A percentile compares a stretch with the other conserved stretches of the same genome.
Evolutionary conservation across 805 yeast species (phyloP).

Genomic region (Saccharomycopsis fodiens): DNA sequence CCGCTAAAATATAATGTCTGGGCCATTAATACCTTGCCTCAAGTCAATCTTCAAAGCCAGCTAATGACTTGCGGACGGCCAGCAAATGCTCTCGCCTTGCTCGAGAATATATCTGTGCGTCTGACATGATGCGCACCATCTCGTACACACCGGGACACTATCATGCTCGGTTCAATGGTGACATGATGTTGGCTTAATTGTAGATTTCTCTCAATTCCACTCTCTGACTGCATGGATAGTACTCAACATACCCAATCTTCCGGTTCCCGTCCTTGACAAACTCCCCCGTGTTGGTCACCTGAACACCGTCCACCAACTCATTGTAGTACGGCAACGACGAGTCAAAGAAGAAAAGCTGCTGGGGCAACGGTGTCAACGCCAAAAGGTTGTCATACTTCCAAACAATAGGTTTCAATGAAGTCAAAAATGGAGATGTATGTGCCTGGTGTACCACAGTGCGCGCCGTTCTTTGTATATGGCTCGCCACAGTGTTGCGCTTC

Average conservation of each 20-base stretch:
- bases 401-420: slow-evolving; percentile 51
- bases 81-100: no score
- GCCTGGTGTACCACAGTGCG: slow-evolving; percentile 85
- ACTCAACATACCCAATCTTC: slow-evolving; percentile 65
- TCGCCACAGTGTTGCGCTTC: neutral
- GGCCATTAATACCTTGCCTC: no score
- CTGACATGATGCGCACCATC: no score
- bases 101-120: no score
- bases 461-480: slow-evolving; percentile 41
- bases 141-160: no score
- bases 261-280: slow-evolving; percentile 38
- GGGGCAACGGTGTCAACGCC: slow-evolving; percentile 73
- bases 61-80: no score
- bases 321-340: slow-evolving; percentile 63
- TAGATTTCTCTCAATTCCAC: slow-evolving; percentile 41
- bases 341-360: slow-evolving; percentile 57
- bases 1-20: no score
- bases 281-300: slow-evolving; percentile 63
- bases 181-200: no score
- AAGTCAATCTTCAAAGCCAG: no score
- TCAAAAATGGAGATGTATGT: slow-evolving; percentile 68
- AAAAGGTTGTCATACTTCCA: slow-evolving; percentile 67
- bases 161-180: no score
- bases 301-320: slow-evolving; percentile 75
- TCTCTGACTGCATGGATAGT: slow-evolving; percentile 50